These are phyloP conservation scores for Arachis monticola DNA, from an alignment of 331 rosid genomes.

Conservation along the genomic window DNA sequence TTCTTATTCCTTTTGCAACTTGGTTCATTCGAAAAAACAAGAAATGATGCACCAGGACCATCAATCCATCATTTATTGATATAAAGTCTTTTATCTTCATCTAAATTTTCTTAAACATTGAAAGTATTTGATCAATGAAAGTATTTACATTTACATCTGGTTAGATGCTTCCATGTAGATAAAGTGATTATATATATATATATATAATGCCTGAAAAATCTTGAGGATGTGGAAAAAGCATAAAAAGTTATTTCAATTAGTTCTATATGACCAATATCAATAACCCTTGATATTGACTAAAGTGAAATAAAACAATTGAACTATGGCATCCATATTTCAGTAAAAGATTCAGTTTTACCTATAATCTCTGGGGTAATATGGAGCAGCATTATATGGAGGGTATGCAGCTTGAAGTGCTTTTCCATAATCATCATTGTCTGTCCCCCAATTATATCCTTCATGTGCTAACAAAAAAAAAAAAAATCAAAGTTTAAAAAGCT, in stretches of 20 bases:
- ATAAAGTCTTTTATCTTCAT: slow-evolving; percentile 8
- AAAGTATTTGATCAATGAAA: slow-evolving; percentile 8
- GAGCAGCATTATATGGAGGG: slow-evolving; percentile 60
- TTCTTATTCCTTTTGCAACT: slow-evolving; percentile 35
- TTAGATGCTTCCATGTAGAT: no score
- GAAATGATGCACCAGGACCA: slow-evolving; percentile 35
- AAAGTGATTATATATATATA: background rate
- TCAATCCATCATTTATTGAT: slow-evolving; percentile 23
- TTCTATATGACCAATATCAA: slow-evolving; percentile 17
- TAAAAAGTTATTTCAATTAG: slow-evolving; percentile 8
- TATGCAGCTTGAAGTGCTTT: slow-evolving; percentile 58
- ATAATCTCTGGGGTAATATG: slow-evolving; percentile 48
- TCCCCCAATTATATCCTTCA: slow-evolving; percentile 63
- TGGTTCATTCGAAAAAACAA: slow-evolving; percentile 9
- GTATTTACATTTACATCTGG: background rate
- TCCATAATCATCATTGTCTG: slow-evolving; percentile 52
- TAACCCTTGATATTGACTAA: slow-evolving; percentile 16
- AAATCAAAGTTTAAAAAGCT: slow-evolving; percentile 20
- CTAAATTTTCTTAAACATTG: background rate
- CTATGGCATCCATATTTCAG: slow-evolving; percentile 14
- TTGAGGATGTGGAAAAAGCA: background rate
- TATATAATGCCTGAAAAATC: slow-evolving; percentile 6
- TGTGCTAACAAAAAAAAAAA: slow-evolving; percentile 31
- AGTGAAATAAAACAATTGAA: slow-evolving; percentile 5
- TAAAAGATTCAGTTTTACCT: slow-evolving; percentile 52